Evolutionary conservation across 768 basidiomycete species (phyloP), one percentile per base, ranked within the genome.

Genomic region (Macrolepiota fuliginosa): DNA sequence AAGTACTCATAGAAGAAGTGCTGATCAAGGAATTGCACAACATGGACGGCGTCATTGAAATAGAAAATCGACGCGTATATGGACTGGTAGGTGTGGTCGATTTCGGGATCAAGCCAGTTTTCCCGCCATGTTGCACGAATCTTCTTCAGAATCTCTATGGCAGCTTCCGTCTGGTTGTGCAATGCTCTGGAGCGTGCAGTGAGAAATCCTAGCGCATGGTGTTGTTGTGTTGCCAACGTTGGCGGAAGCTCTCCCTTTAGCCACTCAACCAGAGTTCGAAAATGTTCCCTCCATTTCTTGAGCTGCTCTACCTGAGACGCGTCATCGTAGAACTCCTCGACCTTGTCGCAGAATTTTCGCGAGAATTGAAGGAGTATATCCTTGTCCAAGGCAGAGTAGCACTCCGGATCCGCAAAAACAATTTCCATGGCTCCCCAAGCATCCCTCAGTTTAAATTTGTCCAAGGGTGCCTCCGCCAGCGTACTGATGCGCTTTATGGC

Each of bases 341-440:
- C 69, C 40, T 74, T 71, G 13, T 45, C 57, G 55, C 68, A 64
- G 27, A 70, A 66, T 51, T 71, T 74, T 58, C 63, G 55, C 12
- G 58, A 62, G 58, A 70, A 71, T 17, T 59, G 66, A 17, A 73
- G 27, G 22, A 63, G 49, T 15, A 63, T 9, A 32, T 56, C 37
- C 58, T 39, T 12, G 4, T 32, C 17, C 12, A 39, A 12, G 7
- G 6, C n/a, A 13, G n/a, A 19, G 36, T 4, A 19, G 13, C 25
- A 55, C 22, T 32, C 17, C 22, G 36, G 63, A 17, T 63, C 52
- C 49, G 60, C 62, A 25, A 69, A 65, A n/a, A 64, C 42, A 56
- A 67, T 62, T 66, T 78, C 49, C 17, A 59, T 83, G 4, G 72
- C 68, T 15, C 67, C 55, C 82, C 81, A 83, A 10, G 78, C 78